These are phyloP conservation scores for Austroboletus rostrupii DNA, from an alignment of 1,284 basidiomycete genomes.

Conservation along the genomic window DNA sequence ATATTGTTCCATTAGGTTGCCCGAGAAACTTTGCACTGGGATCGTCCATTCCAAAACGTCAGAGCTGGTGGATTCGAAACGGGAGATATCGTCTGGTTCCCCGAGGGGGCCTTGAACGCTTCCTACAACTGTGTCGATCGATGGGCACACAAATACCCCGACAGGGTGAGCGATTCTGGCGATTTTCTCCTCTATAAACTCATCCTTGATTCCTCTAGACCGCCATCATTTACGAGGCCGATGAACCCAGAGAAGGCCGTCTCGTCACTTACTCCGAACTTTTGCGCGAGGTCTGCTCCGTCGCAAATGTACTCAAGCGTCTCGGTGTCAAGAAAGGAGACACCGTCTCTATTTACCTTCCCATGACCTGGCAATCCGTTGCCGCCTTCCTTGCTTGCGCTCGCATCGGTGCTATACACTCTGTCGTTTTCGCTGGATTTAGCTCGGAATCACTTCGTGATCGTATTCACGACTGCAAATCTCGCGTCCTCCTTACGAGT, in stretches of 20 bases:
- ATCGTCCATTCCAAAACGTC: constrained; percentile 88
- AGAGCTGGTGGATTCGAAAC: constrained; percentile 79
- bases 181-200: neutral
- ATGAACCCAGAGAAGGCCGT: constrained; percentile 83
- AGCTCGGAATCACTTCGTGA: constrained; percentile 95
- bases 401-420: constrained; percentile 95
- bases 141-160: constrained; percentile 87
- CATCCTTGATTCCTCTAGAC: constrained; percentile 40
- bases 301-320: constrained; percentile 90
- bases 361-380: constrained; percentile 91
- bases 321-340: constrained; percentile 96
- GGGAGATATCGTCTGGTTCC: constrained; percentile 95
- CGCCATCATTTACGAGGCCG: constrained; percentile 98
- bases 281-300: constrained; percentile 82
- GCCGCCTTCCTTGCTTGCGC: constrained; percentile 97
- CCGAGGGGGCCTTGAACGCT: constrained; percentile 84
- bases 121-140: constrained; percentile 98
- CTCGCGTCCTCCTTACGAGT: constrained; percentile 88
- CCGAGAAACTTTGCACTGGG: constrained; percentile 82
- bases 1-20: constrained; percentile 54
- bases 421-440: constrained; percentile 98
- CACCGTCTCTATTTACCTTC: constrained; percentile 87
- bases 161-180: constrained; percentile 57
- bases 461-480: constrained; percentile 87
- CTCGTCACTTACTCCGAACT: constrained; percentile 84